Percentiles rank a stretch among this genome's conserved stretches.
Conservation (phyloP, 371 early-diverging fungal species). For the Saksenaea oblongispora region DNA sequence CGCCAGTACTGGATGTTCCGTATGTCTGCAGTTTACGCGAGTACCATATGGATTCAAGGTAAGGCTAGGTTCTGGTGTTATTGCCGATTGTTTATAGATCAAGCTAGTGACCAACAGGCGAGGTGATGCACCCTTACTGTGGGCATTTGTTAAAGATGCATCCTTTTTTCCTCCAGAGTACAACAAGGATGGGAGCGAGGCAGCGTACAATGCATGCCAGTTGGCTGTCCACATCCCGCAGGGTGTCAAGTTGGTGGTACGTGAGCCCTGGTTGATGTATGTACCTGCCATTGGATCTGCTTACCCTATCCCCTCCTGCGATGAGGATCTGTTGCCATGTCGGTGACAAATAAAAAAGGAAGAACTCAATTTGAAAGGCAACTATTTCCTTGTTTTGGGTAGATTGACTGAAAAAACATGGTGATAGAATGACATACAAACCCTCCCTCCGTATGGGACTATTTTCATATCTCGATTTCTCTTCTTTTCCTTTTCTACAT, state of each 20-base stretch:
- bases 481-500: constrained; percentile 1
- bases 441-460: background rate
- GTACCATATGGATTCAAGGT: constrained; percentile 31
- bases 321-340: background rate
- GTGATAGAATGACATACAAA: background rate
- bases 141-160: constrained; percentile 42
- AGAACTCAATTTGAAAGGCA: background rate
- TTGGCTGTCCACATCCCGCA: constrained; percentile 33
- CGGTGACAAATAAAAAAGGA: background rate
- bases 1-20: constrained; percentile 54
- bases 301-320: background rate
- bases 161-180: constrained; percentile 3
- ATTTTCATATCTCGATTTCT: background rate
- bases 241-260: constrained; percentile 22
- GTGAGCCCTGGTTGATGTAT: constrained; percentile 14
- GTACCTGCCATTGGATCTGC: constrained; percentile 11
- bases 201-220: constrained; percentile 35
- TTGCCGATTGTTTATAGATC: background rate
- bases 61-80: background rate
- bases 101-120: constrained; percentile 15
- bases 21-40: constrained; percentile 21
- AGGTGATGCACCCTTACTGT: constrained; percentile 34
- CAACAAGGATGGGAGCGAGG: constrained; percentile 21
- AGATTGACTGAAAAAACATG: background rate
- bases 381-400: background rate